These are phyloP conservation scores for Collybia sordida DNA, from an alignment of 768 basidiomycete species.

Conservation along the genomic window DNA sequence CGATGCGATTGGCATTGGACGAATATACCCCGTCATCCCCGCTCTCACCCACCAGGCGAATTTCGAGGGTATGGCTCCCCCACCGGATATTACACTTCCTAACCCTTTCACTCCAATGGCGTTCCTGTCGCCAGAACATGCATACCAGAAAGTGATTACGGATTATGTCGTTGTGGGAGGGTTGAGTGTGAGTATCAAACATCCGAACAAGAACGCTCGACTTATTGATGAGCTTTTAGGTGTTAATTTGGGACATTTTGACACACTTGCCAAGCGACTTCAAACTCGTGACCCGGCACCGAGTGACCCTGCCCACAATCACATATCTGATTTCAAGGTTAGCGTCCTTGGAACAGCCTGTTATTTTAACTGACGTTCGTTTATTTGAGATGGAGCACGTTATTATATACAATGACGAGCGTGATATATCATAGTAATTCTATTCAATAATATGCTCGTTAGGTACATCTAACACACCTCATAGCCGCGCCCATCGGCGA, in stretches of 20 bases:
- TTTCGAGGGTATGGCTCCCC: too few relatives aligned
- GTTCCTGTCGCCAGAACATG: neutral
- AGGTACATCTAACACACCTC: neutral
- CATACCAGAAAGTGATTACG: neutral
- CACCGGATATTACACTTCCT: too few relatives aligned
- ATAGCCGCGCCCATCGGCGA: neutral
- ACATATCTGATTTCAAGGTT: conserved; percentile 6
- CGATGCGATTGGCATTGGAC: too few relatives aligned
- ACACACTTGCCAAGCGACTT: conserved; percentile 1
- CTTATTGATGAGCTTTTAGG: neutral
- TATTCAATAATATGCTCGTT: neutral
- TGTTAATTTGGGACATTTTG: conserved; percentile 4
- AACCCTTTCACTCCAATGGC: neutral
- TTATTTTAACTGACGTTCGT: neutral
- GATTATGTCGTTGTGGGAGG: neutral
- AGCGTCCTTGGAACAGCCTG: too few relatives aligned
- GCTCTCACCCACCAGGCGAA: neutral
- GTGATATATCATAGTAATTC: neutral
- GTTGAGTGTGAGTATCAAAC: neutral
- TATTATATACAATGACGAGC: neutral
- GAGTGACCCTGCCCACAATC: neutral
- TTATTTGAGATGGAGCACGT: neutral
- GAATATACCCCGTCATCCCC: neutral
- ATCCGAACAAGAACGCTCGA: neutral
- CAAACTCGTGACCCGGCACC: neutral